These are phyloP conservation scores for Termitomyces sp. DNA, from an alignment of 768 basidiomycete genomes.

Conservation along the genomic window DNA sequence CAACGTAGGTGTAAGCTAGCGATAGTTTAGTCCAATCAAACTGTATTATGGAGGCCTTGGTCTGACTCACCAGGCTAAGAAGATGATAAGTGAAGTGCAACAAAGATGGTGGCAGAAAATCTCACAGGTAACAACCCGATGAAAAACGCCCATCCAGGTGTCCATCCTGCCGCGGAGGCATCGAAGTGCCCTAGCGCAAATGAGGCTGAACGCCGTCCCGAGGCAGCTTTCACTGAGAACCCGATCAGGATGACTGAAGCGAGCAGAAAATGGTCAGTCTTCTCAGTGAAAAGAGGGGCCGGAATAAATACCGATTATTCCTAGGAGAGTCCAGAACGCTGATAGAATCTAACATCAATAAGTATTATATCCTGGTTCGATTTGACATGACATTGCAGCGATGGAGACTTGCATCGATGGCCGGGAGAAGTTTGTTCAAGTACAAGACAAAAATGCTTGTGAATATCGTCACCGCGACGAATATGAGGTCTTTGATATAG, in stretches of 20 bases:
- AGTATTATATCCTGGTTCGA: neutral
- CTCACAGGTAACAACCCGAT: conserved; percentile 60
- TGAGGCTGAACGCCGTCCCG: conserved; percentile 50
- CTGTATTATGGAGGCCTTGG: neutral
- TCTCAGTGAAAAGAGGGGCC: neutral
- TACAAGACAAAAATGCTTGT: conserved; percentile 54
- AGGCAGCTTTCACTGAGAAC: conserved; percentile 57
- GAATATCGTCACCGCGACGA: conserved; percentile 49
- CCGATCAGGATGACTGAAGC: conserved; percentile 52
- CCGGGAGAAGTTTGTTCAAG: conserved; percentile 49
- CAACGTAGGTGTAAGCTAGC: conserved; percentile 52
- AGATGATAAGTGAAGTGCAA: neutral
- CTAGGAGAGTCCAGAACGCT: conserved; percentile 62
- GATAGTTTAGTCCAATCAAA: neutral
- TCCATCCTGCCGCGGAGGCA: conserved; percentile 65
- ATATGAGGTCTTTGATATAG: conserved; percentile 44
- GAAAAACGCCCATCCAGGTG: conserved; percentile 67
- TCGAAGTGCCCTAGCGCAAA: conserved; percentile 62
- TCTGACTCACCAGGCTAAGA: conserved; percentile 30
- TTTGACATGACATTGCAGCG: neutral
- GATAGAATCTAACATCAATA: conserved; percentile 43
- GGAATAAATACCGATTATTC: conserved; percentile 42
- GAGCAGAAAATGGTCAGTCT: neutral
- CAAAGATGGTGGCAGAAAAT: neutral
- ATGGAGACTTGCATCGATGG: conserved; percentile 41